These are phyloP conservation scores for Claviceps digitariae DNA, from an alignment of 2,329 filamentous ascomycete genomes.

Conservation along the genomic window DNA sequence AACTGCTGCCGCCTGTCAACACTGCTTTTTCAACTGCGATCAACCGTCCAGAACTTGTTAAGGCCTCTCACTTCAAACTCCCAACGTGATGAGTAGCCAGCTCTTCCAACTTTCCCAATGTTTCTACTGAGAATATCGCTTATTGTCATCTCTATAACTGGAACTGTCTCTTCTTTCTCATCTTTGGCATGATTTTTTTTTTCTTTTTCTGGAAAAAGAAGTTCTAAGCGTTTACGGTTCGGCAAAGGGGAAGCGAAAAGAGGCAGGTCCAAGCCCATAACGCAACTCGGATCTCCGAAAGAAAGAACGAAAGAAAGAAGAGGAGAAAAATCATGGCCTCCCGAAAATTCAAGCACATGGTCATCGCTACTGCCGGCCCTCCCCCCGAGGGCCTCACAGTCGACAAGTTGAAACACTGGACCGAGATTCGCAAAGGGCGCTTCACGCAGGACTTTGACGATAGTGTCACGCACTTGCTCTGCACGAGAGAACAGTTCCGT, in stretches of 20 bases:
- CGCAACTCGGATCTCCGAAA: not conserved
- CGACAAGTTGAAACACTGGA: slow-evolving; percentile 52
- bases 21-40: not conserved
- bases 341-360: not conserved
- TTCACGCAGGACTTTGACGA: slow-evolving; percentile 38
- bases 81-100: not conserved
- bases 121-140: no score
- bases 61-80: not conserved
- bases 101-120: not conserved
- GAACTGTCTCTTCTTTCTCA: not conserved
- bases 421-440: slow-evolving; percentile 45
- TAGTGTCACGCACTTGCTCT: slow-evolving; percentile 60
- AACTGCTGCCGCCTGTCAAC: not conserved
- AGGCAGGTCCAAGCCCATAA: not conserved
- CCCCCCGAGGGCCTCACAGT: slow-evolving; percentile 35
- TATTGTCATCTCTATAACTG: no score
- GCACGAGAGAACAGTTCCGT: slow-evolving; percentile 47
- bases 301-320: not conserved
- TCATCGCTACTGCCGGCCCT: slow-evolving; percentile 44
- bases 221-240: not conserved
- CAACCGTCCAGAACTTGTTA: not conserved
- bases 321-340: not conserved
- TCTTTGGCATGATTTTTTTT: not conserved
- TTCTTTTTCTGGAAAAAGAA: not conserved
- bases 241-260: not conserved